phyloP scores from a whole-genome alignment of 2,329 filamentous ascomycete species.

The Myriosclerotinia scirpicola region DNA sequence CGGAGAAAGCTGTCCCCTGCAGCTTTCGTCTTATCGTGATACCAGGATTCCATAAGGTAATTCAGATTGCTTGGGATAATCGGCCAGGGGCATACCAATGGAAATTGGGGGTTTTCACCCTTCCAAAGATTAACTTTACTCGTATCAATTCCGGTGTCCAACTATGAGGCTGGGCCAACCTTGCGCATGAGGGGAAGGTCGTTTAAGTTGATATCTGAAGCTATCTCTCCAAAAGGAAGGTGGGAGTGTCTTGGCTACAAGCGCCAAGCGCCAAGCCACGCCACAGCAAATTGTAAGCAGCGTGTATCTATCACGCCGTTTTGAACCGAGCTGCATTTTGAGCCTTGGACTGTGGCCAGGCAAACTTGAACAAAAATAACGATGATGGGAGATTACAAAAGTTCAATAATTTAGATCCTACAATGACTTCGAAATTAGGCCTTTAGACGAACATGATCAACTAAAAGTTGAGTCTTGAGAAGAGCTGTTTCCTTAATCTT shows the following conservation, averaged over 20 bases:
- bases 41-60: conserved; percentile 19
- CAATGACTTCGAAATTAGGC: neutral
- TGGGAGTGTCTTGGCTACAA: conserved; percentile 10
- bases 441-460: neutral
- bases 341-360: neutral
- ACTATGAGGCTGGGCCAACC: conserved; percentile 2
- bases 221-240: conserved; percentile 16
- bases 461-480: no score
- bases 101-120: neutral
- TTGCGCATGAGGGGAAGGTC: conserved; percentile 18
- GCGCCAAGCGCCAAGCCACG: conserved; percentile 19
- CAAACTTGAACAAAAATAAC: neutral
- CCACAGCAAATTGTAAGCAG: neutral
- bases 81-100: neutral
- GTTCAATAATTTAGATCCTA: neutral
- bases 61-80: neutral
- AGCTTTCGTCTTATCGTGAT: conserved; percentile 11
- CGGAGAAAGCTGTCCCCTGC: conserved; percentile 13
- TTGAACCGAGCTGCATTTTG: neutral
- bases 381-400: neutral
- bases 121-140: neutral
- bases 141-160: conserved; percentile 8
- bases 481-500: neutral
- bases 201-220: conserved; percentile 6
- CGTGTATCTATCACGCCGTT: neutral